Base-by-base conservation (phyloP, 768 basidiomycete genomes). In the Mrakia hoshinonis region DNA sequence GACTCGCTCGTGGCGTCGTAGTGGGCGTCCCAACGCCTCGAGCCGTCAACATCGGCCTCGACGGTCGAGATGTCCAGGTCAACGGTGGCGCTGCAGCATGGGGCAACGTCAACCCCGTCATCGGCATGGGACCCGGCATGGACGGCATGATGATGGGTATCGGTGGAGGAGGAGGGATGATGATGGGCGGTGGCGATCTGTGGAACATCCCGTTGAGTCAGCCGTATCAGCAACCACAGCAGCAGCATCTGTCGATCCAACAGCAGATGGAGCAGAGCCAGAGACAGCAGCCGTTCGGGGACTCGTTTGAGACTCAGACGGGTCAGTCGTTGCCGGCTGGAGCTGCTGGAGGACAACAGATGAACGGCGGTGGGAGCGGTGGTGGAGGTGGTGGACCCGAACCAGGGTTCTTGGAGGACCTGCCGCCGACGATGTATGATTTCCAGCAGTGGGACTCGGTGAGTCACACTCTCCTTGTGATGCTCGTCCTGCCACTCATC, bases 401-500 rank as follows among this genome's bases (percentile, higher is more conserved):
- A 58, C 70, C 71, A 9, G 65, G 39, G n/a, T 73, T 78, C 52
- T 69, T 79, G 20, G 78, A 78, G 43, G 72, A 73, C 9, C 52
- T 78, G 31, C 79, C 79, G 3, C 74, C 74, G 12, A 74, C 67
- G 46, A 72, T 73, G 0, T 77, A 79, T 47, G 76, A 79, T 67
- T 79, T 74, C 63, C 64, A 75, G 51, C 62, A 73, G 29, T 78
- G 76, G 76, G 70, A 70, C 48, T 65, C 22, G 5, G 64, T 66
- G 22, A 22, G 62, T 64, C 38, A 43, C 39, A 15, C 39, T 48
- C 24, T 26, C 39, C 46, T 31, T n/a, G 39, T 51, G 22, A 1
- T 63, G 6, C 34, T n/a, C 9, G 13, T 26, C 6, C 43, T 46
- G 6, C 24, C n/a, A 0, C 24, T 39, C 61, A 22, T 7, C 26